Percentiles rank a stretch among this genome's conserved stretches.
phyloP scores from a whole-genome alignment of 768 basidiomycete genomes.

The Artomyces pyxidatus region DNA sequence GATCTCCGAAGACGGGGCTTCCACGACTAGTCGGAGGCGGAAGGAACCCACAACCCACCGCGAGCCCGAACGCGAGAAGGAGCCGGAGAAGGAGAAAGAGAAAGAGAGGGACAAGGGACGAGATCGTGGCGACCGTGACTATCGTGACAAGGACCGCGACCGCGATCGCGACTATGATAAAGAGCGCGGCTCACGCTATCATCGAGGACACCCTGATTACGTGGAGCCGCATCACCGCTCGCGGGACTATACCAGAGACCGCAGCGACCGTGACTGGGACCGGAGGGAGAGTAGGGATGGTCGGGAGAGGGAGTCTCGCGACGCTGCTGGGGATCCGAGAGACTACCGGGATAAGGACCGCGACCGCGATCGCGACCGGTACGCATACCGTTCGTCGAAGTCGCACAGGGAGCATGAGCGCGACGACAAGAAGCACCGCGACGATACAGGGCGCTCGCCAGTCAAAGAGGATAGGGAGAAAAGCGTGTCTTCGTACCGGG shows the following conservation, averaged over 20 bases:
- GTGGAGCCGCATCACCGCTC: constrained; percentile 1
- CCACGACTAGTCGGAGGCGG: constrained; percentile 70
- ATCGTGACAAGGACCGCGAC: constrained; percentile 28
- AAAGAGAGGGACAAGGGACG: constrained; percentile 27
- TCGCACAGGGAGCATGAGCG: constrained; percentile 50
- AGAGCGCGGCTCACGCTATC: constrained; percentile 18
- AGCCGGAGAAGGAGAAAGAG: constrained; percentile 39
- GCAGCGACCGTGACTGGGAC: constrained; percentile 26
- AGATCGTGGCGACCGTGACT: constrained; percentile 29
- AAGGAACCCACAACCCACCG: constrained; percentile 52
- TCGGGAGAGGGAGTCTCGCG: too few relatives aligned
- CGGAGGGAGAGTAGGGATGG: not conserved
- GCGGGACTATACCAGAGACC: constrained; percentile 20
- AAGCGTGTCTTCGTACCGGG: constrained; percentile 33
- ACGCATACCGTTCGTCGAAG: constrained; percentile 32
- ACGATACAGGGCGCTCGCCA: too few relatives aligned
- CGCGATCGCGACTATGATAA: constrained; percentile 21
- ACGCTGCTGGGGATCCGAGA: constrained; percentile 17
- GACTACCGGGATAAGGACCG: constrained; percentile 30
- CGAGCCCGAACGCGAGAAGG: constrained; percentile 18
- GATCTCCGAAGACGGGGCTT: constrained; percentile 71
- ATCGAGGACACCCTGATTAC: constrained; percentile 6
- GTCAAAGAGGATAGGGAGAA: constrained; percentile 39
- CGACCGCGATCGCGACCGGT: constrained; percentile 30
- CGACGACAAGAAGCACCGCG: constrained; percentile 38